These are phyloP conservation scores for Cyclanthera cordifolia DNA, from an alignment of 306 rosid species.

Conservation along the genomic window DNA sequence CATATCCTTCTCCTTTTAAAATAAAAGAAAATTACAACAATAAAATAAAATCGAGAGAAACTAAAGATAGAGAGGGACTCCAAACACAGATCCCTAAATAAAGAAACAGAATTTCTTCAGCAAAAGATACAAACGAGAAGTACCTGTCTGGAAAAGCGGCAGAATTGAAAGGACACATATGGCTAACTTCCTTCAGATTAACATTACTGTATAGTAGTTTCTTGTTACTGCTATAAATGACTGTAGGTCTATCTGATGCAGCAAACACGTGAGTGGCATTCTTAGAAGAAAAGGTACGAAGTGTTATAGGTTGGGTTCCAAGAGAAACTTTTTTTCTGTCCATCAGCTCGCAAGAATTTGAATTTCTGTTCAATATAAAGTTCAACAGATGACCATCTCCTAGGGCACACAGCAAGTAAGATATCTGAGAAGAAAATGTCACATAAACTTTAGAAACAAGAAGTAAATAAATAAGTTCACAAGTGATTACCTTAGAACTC, in stretches of 20 bases:
- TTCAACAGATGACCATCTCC: slow-evolving; percentile 96
- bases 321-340: slow-evolving; percentile 96
- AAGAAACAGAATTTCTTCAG: background rate
- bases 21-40: background rate
- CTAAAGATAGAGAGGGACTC: background rate
- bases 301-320: slow-evolving; percentile 97
- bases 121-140: background rate
- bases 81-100: background rate
- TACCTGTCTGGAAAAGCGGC: slow-evolving; percentile 99
- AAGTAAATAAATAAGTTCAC: background rate
- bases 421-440: slow-evolving; percentile 44
- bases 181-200: slow-evolving; percentile 93
- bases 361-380: slow-evolving; percentile 63
- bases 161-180: slow-evolving; percentile 98
- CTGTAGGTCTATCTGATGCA: slow-evolving; percentile 96
- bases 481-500: background rate
- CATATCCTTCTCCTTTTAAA: background rate
- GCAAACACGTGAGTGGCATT: slow-evolving; percentile 91
- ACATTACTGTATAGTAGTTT: slow-evolving; percentile 88
- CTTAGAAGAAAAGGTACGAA: slow-evolving; percentile 92
- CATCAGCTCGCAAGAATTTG: slow-evolving; percentile 64
- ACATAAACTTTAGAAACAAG: background rate
- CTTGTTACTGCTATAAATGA: slow-evolving; percentile 94
- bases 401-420: slow-evolving; percentile 85
- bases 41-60: background rate